Conservation (phyloP, 352 stramenopile genomes). For the Phytophthora foliorum region DNA sequence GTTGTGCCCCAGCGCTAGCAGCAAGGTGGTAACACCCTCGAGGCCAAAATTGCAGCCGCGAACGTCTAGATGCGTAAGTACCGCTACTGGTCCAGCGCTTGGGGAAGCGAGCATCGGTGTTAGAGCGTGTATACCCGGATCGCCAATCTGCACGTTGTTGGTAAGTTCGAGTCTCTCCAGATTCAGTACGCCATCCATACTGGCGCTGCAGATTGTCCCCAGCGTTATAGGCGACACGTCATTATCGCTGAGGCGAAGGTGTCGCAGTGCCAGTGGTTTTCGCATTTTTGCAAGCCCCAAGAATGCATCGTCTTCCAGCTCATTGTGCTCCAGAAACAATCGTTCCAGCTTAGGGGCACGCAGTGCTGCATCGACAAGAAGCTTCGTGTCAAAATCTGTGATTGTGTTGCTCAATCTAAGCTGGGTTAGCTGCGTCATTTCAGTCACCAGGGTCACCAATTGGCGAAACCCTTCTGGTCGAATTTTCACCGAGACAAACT, state of each 20-base stretch:
- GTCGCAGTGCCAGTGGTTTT: constrained; percentile 42
- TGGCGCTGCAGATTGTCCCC: constrained; percentile 52
- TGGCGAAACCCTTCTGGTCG: constrained; percentile 49
- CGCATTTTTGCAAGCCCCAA: constrained; percentile 26
- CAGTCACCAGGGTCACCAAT: constrained; percentile 53
- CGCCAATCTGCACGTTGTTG: constrained; percentile 74
- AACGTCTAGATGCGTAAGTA: constrained; percentile 71
- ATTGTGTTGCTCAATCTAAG: constrained; percentile 73
- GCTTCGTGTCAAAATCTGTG: constrained; percentile 64
- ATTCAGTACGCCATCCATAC: constrained; percentile 57
- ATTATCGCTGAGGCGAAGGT: constrained; percentile 73
- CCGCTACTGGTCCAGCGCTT: constrained; percentile 15
- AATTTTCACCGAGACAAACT: constrained; percentile 82
- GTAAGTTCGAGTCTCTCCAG: constrained; percentile 68
- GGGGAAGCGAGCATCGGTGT: constrained; percentile 68
- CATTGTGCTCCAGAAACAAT: constrained; percentile 83
- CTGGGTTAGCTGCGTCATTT: constrained; percentile 46
- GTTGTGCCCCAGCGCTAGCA: constrained; percentile 67
- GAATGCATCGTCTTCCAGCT: constrained; percentile 79
- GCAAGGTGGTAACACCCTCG: constrained; percentile 64
- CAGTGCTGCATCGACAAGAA: constrained; percentile 56
- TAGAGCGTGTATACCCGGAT: constrained; percentile 68
- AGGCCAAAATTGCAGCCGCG: constrained; percentile 75
- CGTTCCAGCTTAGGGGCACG: constrained; percentile 41
- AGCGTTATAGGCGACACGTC: constrained; percentile 61